These are phyloP conservation scores for Ophioceras dolichostomum DNA, from an alignment of 2,329 filamentous ascomycete genomes.

Conservation along the genomic window DNA sequence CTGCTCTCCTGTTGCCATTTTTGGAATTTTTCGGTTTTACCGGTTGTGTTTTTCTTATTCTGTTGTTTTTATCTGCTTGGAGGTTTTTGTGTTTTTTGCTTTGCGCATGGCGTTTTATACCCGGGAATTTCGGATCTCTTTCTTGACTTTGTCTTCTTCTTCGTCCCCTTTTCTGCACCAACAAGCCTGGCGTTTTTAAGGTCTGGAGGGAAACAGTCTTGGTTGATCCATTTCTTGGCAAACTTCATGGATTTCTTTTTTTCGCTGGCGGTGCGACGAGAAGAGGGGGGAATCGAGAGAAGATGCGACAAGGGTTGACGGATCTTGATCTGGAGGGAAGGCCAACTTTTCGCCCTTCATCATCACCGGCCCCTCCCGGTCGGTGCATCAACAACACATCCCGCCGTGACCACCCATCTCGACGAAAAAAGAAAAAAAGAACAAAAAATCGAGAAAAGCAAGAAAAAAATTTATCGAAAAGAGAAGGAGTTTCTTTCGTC, in stretches of 20 bases:
- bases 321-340: not conserved
- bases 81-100: no score
- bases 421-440: conserved; percentile 1
- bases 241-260: not conserved
- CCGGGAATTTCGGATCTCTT: conserved; percentile 1
- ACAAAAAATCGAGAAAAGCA: not conserved
- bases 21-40: conserved; percentile 3
- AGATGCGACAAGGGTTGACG: conserved; percentile 3
- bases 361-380: no score
- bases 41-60: conserved; percentile 1
- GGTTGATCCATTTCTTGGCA: not conserved
- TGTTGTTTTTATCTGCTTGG: conserved; percentile 9
- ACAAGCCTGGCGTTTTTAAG: conserved; percentile 1
- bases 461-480: not conserved
- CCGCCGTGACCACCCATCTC: not conserved
- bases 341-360: no score
- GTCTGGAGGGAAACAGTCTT: no score
- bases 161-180: not conserved
- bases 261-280: not conserved
- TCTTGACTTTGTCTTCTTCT: conserved; percentile 2
- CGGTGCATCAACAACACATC: conserved; percentile 1
- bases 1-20: no score
- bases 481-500: not conserved
- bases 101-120: no score
- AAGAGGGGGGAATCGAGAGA: not conserved